phyloP scores from a whole-genome alignment of 2,329 filamentous ascomycete species.

The Ceratocystis cacaofunesta region DNA sequence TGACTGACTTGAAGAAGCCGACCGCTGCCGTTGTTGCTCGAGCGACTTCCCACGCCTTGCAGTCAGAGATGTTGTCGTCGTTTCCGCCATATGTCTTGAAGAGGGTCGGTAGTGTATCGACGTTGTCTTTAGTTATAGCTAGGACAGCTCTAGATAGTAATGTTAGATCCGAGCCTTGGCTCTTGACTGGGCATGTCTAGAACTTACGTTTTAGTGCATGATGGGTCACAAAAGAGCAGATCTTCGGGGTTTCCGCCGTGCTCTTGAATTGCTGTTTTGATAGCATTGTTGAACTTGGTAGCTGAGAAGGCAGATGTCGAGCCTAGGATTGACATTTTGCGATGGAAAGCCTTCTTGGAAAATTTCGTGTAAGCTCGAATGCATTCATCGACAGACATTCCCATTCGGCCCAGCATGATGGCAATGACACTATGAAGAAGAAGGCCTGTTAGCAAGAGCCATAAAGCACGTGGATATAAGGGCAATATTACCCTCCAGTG shows the following conservation, averaged over 20 bases:
- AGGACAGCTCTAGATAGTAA: not conserved
- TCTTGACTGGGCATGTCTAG: not conserved
- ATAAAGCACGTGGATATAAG: not conserved
- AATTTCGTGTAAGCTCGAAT: not conserved
- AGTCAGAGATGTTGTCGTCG: slow-evolving; percentile 18
- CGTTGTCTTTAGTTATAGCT: not conserved
- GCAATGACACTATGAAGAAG: not conserved
- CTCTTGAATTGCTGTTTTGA: not conserved
- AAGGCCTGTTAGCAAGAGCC: not conserved
- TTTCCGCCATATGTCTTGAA: slow-evolving; percentile 21
- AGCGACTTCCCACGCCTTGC: slow-evolving; percentile 23
- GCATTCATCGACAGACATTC: not conserved
- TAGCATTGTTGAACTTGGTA: not conserved
- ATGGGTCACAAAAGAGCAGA: not conserved
- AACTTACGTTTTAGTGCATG: not conserved
- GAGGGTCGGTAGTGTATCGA: slow-evolving; percentile 18
- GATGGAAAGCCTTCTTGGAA: not conserved
- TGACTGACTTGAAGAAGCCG: slow-evolving; percentile 23
- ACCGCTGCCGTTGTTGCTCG: slow-evolving; percentile 22
- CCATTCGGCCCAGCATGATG: not conserved
- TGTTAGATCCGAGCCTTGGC: not conserved
- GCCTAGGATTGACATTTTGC: not conserved
- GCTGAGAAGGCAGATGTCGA: not conserved
- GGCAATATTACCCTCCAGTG: slow-evolving; percentile 20
- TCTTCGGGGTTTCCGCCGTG: not conserved